A percentile compares a stretch with the other conserved stretches of the same genome.
These are phyloP conservation scores for Heliocybe sulcata DNA, from an alignment of 1,284 basidiomycete genomes.

Conservation along the genomic window DNA sequence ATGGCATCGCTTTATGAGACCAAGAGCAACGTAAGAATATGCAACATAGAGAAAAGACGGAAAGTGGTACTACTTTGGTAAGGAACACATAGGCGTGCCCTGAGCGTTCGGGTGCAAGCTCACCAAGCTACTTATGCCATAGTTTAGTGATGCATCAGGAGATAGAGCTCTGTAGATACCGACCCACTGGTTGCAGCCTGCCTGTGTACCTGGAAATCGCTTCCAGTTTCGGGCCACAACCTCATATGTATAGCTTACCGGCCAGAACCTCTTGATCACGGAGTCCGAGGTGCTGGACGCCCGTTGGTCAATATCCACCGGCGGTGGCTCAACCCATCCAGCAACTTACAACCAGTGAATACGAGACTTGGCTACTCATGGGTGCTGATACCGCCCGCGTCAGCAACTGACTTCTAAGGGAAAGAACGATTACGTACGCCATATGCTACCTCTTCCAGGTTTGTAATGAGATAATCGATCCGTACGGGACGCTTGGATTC, in stretches of 20 bases:
- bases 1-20: conserved; percentile 52
- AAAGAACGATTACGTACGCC: conserved; percentile 27
- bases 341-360: conserved; percentile 51
- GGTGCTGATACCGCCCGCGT: too few species aligned
- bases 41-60: not conserved
- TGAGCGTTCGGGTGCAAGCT: conserved; percentile 48
- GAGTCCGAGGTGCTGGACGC: conserved; percentile 45
- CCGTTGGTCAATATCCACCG: not conserved
- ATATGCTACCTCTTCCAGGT: conserved; percentile 47
- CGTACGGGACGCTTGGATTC: conserved; percentile 36
- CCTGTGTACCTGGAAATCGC: conserved; percentile 43
- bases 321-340: not conserved
- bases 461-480: conserved; percentile 58
- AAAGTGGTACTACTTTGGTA: conserved; percentile 32
- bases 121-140: conserved; percentile 33
- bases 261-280: conserved; percentile 56
- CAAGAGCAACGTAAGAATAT: conserved; percentile 12
- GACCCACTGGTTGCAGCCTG: conserved; percentile 67
- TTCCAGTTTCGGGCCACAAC: too few species aligned
- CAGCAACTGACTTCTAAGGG: conserved; percentile 12
- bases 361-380: conserved; percentile 49
- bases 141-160: not conserved
- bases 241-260: too few species aligned
- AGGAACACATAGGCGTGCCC: conserved; percentile 50
- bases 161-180: conserved; percentile 22